phyloP scores from a whole-genome alignment of 768 basidiomycete species.

The Hortiboletus campestris region DNA sequence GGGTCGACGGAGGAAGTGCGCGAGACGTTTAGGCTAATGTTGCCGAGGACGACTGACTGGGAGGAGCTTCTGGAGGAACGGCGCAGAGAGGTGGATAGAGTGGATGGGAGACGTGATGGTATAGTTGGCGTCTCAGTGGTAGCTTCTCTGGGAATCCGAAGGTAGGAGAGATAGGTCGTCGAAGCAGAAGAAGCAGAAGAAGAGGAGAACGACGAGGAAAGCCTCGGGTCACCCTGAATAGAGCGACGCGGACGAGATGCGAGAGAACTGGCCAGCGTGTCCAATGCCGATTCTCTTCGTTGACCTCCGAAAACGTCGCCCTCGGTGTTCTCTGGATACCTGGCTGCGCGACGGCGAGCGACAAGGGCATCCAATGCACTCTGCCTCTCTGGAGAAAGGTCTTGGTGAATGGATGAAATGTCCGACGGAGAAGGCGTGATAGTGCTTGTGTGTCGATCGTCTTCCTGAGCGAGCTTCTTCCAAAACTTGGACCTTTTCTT shows the following conservation, averaged over 20 bases:
- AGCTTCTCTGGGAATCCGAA: slow-evolving; percentile 4
- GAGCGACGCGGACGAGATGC: slow-evolving; percentile 25
- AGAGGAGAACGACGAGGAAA: slow-evolving; percentile 20
- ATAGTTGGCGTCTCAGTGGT: slow-evolving; percentile 19
- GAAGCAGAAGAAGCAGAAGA: slow-evolving; percentile 23
- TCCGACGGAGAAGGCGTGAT: slow-evolving; percentile 33
- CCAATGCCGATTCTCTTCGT: slow-evolving; percentile 13
- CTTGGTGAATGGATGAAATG: slow-evolving; percentile 28
- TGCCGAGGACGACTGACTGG: slow-evolving; percentile 27
- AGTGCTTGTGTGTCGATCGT: slow-evolving; percentile 15
- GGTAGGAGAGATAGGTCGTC: slow-evolving; percentile 13
- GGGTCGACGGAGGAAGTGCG: slow-evolving; percentile 19
- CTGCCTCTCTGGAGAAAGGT: slow-evolving; percentile 25
- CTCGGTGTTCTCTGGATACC: slow-evolving; percentile 9
- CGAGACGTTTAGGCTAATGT: slow-evolving; percentile 26
- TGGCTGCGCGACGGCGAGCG: slow-evolving; percentile 22
- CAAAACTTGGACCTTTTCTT: slow-evolving; percentile 47
- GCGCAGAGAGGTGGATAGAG: slow-evolving; percentile 21
- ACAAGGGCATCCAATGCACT: slow-evolving; percentile 40
- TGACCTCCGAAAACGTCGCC: slow-evolving; percentile 27
- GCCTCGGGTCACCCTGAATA: slow-evolving; percentile 7
- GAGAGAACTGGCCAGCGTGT: slow-evolving; percentile 21
- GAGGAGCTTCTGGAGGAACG: slow-evolving; percentile 22
- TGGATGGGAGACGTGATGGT: slow-evolving; percentile 10
- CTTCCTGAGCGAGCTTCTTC: slow-evolving; percentile 42